Evolutionary conservation across 345 rosid genomes (phyloP), one percentile per base, ranked within the genome.

Genomic region (Sisymbrium irio): DNA sequence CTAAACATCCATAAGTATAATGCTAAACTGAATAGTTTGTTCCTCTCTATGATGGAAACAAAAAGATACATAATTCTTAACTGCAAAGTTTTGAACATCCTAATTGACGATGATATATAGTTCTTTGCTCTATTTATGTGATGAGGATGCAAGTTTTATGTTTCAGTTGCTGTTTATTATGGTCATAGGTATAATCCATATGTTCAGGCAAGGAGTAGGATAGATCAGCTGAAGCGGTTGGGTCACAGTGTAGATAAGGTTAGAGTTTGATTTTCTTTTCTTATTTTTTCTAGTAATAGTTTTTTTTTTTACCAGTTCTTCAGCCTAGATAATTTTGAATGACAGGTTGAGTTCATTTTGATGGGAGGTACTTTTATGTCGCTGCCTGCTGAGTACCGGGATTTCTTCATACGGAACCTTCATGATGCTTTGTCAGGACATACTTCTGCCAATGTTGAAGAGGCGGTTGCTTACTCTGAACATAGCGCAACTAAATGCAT

Each of bases 311-410:
- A 46, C 50, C 35, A 54, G 49, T 69, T 69, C 70, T 69, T 18
- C 5, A 36, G 17, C 17, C 2, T 18, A 36, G 67, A 54, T 36
- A 27, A 54, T 59, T 59, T 53, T 36, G 22, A 72, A 67, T 68
- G 76, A 62, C 86, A 95, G 98, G 98, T 96, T 40, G 99, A 96
- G 85, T 90, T 92, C 85, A 96, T 96, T 72, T 78, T 96, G 80
- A 96, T 96, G 99, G 98, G 96, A 14, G 99, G 98, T 60, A 92
- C 98, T 33, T 96, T 96, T 82, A 92, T 96, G 98, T 90, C 99
- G 11, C 73, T 95, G 61, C 94, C 98, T 4, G 94, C 98, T 44
- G 98, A 92, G 63, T 96, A 96, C 75, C 88, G 98, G 18, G 99
- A 96, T 78, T 96, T 79, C 78, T 96, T 96, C 81, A 87, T 80